Evolutionary conservation across 768 basidiomycete genomes (phyloP).

Genomic region (Rhizopogon vesiculosus): DNA sequence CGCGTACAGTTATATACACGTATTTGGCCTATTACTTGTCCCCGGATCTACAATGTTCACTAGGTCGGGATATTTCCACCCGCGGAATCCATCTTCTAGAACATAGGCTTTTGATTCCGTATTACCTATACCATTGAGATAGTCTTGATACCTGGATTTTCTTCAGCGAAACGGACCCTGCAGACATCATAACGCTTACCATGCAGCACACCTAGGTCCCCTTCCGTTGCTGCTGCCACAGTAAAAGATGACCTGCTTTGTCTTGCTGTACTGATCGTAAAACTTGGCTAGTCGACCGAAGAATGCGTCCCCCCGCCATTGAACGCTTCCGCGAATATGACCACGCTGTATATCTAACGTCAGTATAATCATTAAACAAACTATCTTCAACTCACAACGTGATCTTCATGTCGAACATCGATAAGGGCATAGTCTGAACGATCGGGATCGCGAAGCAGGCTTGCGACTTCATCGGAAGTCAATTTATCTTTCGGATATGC

Average conservation of each 20-base stretch:
- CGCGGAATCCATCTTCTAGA: conserved; percentile 39
- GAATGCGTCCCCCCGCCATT: conserved; percentile 48
- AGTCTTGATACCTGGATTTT: conserved; percentile 44
- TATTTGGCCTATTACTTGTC: not conserved
- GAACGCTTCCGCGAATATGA: conserved; percentile 46
- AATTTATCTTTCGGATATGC: conserved; percentile 39
- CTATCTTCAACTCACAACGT: conserved; percentile 27
- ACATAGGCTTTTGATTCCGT: conserved; percentile 35
- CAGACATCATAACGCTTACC: conserved; percentile 28
- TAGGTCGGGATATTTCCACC: conserved; percentile 25
- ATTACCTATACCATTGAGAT: conserved; percentile 28
- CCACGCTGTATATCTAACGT: conserved; percentile 36
- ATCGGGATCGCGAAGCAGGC: conserved; percentile 17
- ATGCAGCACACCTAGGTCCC: conserved; percentile 51
- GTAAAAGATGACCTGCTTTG: conserved; percentile 46
- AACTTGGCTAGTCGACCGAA: conserved; percentile 38
- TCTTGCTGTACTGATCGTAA: conserved; percentile 35
- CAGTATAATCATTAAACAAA: not conserved
- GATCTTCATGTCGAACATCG: conserved; percentile 47
- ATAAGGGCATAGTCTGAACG: conserved; percentile 35
- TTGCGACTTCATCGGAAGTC: conserved; percentile 34
- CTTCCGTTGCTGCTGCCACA: conserved; percentile 48
- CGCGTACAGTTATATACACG: not conserved
- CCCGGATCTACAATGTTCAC: not conserved
- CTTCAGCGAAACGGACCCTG: not conserved